Evolutionary conservation across 2,329 filamentous ascomycete species (phyloP), one percentile per base, ranked within the genome.

Genomic region (Colletotrichum lupini): DNA sequence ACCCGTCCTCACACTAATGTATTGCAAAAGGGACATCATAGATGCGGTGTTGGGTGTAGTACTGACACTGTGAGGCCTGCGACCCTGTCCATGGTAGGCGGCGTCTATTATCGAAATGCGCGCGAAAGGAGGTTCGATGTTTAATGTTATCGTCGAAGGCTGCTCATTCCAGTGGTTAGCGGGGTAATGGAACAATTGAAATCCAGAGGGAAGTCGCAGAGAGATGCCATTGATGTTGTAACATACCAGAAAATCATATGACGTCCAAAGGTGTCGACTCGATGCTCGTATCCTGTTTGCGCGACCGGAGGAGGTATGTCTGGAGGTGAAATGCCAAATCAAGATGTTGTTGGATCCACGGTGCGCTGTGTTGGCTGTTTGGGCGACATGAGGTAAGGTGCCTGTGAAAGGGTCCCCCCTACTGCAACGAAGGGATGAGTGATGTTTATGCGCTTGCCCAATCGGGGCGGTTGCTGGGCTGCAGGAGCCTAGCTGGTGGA

Each of bases 111-210:
- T 59, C n/a, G 57, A 55, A 63, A 32, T 12, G 57, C 26, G 35
- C 67, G 58, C 61, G 60, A 49, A 56, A 53, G 42, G 72, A 63
- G 74, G 68, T 67, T 72, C 68, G 55, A 57, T 63, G 49, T 69
- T 67, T 62, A 52, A 66, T 76, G 55, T 65, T 37, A 61, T 75
- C 37, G 58, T 74, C 37, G 63, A 35, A 56, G 49, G 59, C 58
- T 64, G 30, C 55, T 26, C 82, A 84, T 84, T 84, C 83, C 82
- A 82, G 73, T 67, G 75, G 82, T 84, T 83, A 84, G 83, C 82
- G 80, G 81, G 82, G 82, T 81, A 82, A 84, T 83, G 75, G 68
- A 60, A 72, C 68, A 74, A n/a, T 53, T 59, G 69, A 58, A 72
- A 46, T 58, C 46, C 57, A 26, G 24, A 63, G 37, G 57, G 28